These are phyloP conservation scores for Cytospora piceicola DNA, from an alignment of 2,329 filamentous ascomycete species.

Conservation along the genomic window DNA sequence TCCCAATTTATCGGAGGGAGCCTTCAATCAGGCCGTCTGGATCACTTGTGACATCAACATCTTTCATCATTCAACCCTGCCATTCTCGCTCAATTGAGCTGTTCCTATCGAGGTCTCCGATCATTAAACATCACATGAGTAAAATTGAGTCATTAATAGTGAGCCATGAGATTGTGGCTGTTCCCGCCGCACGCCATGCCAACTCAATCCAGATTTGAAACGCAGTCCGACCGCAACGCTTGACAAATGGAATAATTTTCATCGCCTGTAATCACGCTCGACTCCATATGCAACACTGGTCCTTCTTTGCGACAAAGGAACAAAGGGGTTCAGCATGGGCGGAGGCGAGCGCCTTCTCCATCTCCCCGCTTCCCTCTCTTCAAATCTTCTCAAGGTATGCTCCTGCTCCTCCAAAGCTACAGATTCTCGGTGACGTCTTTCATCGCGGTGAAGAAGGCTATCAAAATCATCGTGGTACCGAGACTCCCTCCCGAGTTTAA, in stretches of 20 bases:
- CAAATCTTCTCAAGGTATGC: neutral
- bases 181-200: neutral
- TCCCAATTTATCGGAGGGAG: neutral
- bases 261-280: slow-evolving; percentile 13
- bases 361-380: slow-evolving; percentile 5
- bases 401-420: slow-evolving; percentile 24
- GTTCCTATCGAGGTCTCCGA: slow-evolving; percentile 1
- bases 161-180: no score
- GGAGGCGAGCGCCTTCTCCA: slow-evolving; percentile 11
- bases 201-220: neutral
- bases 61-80: neutral
- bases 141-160: neutral
- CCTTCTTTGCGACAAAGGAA: neutral
- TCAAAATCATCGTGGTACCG: slow-evolving; percentile 3
- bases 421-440: slow-evolving; percentile 3
- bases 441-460: neutral
- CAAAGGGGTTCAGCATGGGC: slow-evolving; percentile 1
- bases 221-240: neutral
- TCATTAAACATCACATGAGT: neutral
- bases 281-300: slow-evolving; percentile 2
- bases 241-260: neutral
- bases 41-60: neutral
- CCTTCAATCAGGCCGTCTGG: neutral
- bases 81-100: neutral
- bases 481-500: neutral